These are phyloP conservation scores for Solanum infundibuliforme DNA, from an alignment of 257 asterid genomes.

Conservation along the genomic window DNA sequence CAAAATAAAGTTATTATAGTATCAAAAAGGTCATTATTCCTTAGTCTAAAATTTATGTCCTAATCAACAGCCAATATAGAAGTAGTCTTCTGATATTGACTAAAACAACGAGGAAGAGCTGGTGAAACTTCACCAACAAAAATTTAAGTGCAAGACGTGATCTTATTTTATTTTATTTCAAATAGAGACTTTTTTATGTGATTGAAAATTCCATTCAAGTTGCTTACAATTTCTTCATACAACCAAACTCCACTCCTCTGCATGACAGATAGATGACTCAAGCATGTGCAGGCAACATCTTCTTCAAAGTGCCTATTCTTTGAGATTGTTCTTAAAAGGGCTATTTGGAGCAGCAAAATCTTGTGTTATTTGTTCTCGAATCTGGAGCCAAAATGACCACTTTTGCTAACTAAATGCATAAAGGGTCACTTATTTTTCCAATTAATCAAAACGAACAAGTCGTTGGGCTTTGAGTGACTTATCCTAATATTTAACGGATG, in stretches of 20 bases:
- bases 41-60: neutral
- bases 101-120: neutral
- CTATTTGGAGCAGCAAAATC: neutral
- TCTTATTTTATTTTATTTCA: neutral
- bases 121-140: neutral
- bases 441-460: too few species aligned
- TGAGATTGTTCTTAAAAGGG: neutral
- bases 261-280: neutral
- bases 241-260: neutral
- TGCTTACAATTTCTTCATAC: neutral
- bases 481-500: neutral
- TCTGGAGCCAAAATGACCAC: neutral
- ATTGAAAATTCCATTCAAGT: neutral
- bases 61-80: neutral
- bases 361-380: neutral
- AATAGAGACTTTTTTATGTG: neutral
- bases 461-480: too few species aligned
- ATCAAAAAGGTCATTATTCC: too few species aligned
- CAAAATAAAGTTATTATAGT: too few species aligned
- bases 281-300: neutral
- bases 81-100: neutral
- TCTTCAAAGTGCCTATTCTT: neutral
- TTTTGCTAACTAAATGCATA: neutral
- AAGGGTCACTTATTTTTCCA: neutral
- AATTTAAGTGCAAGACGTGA: neutral